Percentiles rank a stretch among this genome's conserved stretches.
Evolutionary conservation across 805 yeast species (phyloP).

Genomic region (Schwanniomyces yamadae): DNA sequence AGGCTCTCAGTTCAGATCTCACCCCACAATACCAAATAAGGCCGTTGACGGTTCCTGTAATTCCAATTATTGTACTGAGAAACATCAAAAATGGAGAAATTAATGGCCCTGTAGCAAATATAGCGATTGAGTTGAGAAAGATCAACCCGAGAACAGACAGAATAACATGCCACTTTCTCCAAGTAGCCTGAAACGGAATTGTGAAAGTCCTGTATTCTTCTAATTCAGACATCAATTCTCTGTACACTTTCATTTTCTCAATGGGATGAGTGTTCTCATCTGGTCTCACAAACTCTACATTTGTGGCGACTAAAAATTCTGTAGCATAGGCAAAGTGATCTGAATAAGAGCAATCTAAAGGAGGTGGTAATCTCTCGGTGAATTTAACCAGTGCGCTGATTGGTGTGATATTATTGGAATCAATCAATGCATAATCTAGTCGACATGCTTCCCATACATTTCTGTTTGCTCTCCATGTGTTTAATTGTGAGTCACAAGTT

Average conservation of each 20-base stretch:
- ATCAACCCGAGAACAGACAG: conserved; percentile 45
- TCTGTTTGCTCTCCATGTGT: conserved; percentile 75
- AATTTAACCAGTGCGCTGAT: conserved; percentile 69
- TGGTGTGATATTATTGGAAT: conserved; percentile 51
- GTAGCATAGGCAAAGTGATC: conserved; percentile 85
- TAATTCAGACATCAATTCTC: conserved; percentile 26
- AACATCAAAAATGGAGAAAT: conserved; percentile 67
- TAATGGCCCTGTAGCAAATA: conserved; percentile 62
- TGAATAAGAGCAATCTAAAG: conserved; percentile 63
- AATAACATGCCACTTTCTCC: conserved; percentile 68
- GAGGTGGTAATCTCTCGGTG: conserved; percentile 61
- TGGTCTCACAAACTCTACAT: conserved; percentile 9
- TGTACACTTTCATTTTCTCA: conserved; percentile 36
- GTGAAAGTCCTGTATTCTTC: conserved; percentile 48
- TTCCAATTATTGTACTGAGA: conserved; percentile 51
- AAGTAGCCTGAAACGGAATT: conserved; percentile 57
- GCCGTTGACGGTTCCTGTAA: conserved; percentile 74
- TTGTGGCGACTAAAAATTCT: conserved; percentile 21
- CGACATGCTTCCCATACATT: conserved; percentile 73
- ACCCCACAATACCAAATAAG: conserved; percentile 79
- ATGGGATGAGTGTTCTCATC: conserved; percentile 3
- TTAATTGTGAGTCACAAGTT: conserved; percentile 84
- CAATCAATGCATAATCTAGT: conserved; percentile 85
- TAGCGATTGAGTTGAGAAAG: conserved; percentile 54
- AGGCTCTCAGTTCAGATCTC: conserved; percentile 72